These are phyloP conservation scores for Malassezia japonica DNA, from an alignment of 1,284 basidiomycete species.

Conservation along the genomic window DNA sequence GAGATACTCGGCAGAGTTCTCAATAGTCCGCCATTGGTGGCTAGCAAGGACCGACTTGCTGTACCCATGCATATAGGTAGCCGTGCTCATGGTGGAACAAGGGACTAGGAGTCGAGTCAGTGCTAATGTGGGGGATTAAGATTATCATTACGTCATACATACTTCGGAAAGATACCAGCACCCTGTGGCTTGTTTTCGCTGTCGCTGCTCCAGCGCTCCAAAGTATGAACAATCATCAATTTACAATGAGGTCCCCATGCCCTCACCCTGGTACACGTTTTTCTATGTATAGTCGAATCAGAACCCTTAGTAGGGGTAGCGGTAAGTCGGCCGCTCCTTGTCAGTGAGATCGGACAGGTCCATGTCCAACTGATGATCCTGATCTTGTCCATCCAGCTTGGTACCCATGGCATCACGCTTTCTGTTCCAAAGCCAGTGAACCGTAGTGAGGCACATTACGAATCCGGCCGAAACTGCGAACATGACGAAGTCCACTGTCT, in stretches of 20 bases:
- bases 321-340: constrained; percentile 36
- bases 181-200: too few relatives aligned
- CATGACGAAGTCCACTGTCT: constrained; percentile 38
- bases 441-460: constrained; percentile 19
- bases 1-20: constrained; percentile 4
- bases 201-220: too few relatives aligned
- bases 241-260: too few relatives aligned
- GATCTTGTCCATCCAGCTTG: neutral
- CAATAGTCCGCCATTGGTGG: neutral
- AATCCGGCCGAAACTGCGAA: constrained; percentile 26
- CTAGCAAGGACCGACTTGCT: neutral
- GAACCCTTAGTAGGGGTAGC: constrained; percentile 44
- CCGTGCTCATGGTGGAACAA: neutral
- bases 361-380: constrained; percentile 8
- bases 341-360: constrained; percentile 46
- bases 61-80: neutral
- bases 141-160: too few relatives aligned
- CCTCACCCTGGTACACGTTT: too few relatives aligned
- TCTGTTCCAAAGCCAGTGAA: constrained; percentile 39
- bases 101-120: too few relatives aligned
- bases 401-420: constrained; percentile 12
- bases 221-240: too few relatives aligned
- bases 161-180: too few relatives aligned
- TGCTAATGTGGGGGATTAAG: too few relatives aligned
- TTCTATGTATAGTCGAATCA: too few relatives aligned